phyloP scores from a whole-genome alignment of 1,284 basidiomycete genomes.

The Pseudozyma flocculosa region DNA sequence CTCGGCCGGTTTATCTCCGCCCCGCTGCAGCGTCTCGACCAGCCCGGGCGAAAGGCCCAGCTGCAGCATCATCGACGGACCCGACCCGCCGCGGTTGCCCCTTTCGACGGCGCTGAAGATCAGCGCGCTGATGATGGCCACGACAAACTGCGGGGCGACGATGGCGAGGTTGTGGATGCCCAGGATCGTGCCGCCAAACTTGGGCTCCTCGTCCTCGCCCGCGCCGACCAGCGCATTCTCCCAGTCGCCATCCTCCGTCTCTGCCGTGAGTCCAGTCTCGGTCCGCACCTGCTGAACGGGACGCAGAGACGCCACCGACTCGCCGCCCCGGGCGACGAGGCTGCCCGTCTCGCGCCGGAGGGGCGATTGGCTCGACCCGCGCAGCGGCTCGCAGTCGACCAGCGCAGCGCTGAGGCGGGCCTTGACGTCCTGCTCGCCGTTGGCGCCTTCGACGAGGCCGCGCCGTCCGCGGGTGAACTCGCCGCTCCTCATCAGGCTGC shows the following conservation, averaged over 20 bases:
- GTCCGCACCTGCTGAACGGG: too few species aligned
- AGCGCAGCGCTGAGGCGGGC: conserved; percentile 24
- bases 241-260: too few species aligned
- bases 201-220: too few species aligned
- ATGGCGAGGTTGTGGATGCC: conserved; percentile 88
- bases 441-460: too few species aligned
- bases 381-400: conserved; percentile 23
- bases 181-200: conserved; percentile 78
- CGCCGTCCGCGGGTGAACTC: too few species aligned
- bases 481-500: too few species aligned
- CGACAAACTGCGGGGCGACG: conserved; percentile 54
- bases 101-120: conserved; percentile 69
- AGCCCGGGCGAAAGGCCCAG: too few species aligned
- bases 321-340: conserved; percentile 16
- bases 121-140: conserved; percentile 80
- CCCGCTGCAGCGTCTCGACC: background rate
- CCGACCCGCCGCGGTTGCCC: background rate
- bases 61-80: too few species aligned
- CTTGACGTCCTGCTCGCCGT: conserved; percentile 12
- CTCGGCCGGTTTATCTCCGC: conserved; percentile 53
- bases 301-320: conserved; percentile 1
- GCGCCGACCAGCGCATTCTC: too few species aligned
- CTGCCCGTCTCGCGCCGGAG: background rate
- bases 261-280: too few species aligned
- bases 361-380: too few species aligned